Base-by-base conservation (phyloP, 2,329 filamentous ascomycete species). In the Orbilia oligospora region DNA sequence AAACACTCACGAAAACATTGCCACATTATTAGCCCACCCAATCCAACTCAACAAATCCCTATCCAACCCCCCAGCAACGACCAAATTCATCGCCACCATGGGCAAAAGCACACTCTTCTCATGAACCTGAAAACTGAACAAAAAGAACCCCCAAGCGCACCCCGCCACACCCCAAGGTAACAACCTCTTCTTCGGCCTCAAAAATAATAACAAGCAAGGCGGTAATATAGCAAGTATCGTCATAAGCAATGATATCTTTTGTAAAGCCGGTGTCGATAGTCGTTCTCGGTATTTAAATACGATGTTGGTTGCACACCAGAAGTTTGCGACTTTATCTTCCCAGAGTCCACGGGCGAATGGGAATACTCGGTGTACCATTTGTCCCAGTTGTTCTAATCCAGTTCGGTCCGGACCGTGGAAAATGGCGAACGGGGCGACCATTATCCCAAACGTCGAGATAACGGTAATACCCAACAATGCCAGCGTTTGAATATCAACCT, bases 321-420 rank as follows among this genome's bases (percentile, higher is more conserved):
- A 92, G 83, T 99, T 99, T 83, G 96, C 96, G 20, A 99, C 97
- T 85, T 99, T 99, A 86, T 98, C 96, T 85, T 99, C 97, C 82
- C 98, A 99, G 5, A 99, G 86, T 2, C 96, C 96, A n/a, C 96
- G 90, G 0, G 94, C 90, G 83, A 99, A 97, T 0, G 97, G 96
- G 82, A 99, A 98, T 72, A 98, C 89, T n/a, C 96, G 91, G 84
- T 97, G 93, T 10, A 97, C 85, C 81, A 94, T 89, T 84, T 99
- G 97, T 0, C 91, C 87, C 41, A 97, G 82, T 84, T 97, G 94
- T 82, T 96, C 89, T 3, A 94, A 83, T 12, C 93, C 84, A 0
- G 93, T 91, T 83, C 93, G 96, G 3, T 90, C 87, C 18, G 88
- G 87, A 81, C 93, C 87, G 27, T 93, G 83, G 65, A 88, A 85